Evolutionary conservation across 140 eudicot species (phyloP).

Genomic region (Ambrosia hybrid): DNA sequence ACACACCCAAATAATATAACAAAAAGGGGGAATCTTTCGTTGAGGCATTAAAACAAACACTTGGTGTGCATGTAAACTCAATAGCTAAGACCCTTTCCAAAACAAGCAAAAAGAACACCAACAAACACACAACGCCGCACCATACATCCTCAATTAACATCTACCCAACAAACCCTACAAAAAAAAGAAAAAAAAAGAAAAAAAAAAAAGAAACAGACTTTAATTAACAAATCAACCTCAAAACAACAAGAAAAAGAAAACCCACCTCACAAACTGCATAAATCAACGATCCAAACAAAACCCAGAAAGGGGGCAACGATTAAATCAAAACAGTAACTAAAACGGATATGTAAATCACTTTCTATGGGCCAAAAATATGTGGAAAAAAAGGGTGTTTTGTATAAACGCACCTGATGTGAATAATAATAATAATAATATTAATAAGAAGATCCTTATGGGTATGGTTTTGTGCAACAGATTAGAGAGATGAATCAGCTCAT

Average conservation of each 20-base stretch:
- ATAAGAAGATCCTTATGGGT: constrained; percentile 16
- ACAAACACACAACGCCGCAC: neutral
- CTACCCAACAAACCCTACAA: constrained; percentile 24
- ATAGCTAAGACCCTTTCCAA: constrained; percentile 1
- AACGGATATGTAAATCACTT: neutral
- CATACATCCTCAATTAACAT: constrained; percentile 3
- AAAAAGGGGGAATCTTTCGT: constrained; percentile 19
- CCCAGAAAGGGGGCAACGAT: constrained; percentile 23
- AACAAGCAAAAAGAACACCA: neutral
- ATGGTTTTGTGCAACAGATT: constrained; percentile 16
- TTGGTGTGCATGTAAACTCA: constrained; percentile 26
- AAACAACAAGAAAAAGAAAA: constrained; percentile 5
- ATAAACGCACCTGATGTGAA: constrained; percentile 28
- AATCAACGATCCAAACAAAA: constrained; percentile 17
- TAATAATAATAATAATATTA: neutral
- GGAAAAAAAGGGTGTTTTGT: neutral
- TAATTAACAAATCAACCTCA: constrained; percentile 4
- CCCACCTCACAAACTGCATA: constrained; percentile 19
- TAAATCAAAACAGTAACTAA: constrained; percentile 7
- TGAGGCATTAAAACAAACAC: constrained; percentile 32
- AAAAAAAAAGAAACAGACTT: neutral
- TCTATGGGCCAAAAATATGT: neutral
- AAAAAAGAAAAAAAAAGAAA: constrained; percentile 10
- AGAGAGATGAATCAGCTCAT: constrained; percentile 18
- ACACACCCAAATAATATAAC: constrained; percentile 9